Base-by-base conservation (phyloP, 2,329 filamentous ascomycete genomes). In the Curvularia sp. region DNA sequence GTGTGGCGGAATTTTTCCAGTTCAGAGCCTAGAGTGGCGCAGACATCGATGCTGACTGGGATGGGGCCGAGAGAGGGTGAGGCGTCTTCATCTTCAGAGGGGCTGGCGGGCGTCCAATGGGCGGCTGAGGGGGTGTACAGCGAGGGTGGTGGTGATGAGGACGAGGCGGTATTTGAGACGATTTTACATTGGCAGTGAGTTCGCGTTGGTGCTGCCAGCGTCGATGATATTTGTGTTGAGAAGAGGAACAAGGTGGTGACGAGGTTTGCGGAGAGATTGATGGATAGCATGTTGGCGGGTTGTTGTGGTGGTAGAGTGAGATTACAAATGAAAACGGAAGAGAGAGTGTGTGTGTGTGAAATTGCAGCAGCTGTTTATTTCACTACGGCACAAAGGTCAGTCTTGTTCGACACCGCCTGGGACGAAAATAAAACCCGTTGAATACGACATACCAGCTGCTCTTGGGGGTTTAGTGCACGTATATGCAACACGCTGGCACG, bases 161-260 rank as follows among this genome's bases (percentile, higher is more conserved):
- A 42, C 49, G 60, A 48, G 15, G 50, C 41, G 47, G 5, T n/a
- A 13, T 65, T 53, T 19, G 60, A 59, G 42, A 69, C 57, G 38
- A 74, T 60, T 34, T 64, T 60, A 59, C 73, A 75, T 49, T 67
- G 70, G 63, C 73, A 75, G 48, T 68, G 67, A 21, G 69, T 69
- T 46, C 66, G 61, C 46, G 71, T 67, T 41, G 69, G 65, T 12
- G 63, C 60, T 21, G 73, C 34, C 59, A 61, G 48, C 66, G 46
- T 34, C 61, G 39, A 46, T 4, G 48, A 15, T 36, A 41, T 43
- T 38, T 38, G 34, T n/a, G 34, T 7, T 19, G 34, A 38, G 28
- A 57, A 32, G 21, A 57, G 28, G 15, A 69, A 51, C 60, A 67
- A 63, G 54, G 49, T 62, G 42, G 57, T 42, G 21, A 32, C 8